Base-by-base conservation (phyloP, 1,284 basidiomycete species). In the Dichomitus squalens region DNA sequence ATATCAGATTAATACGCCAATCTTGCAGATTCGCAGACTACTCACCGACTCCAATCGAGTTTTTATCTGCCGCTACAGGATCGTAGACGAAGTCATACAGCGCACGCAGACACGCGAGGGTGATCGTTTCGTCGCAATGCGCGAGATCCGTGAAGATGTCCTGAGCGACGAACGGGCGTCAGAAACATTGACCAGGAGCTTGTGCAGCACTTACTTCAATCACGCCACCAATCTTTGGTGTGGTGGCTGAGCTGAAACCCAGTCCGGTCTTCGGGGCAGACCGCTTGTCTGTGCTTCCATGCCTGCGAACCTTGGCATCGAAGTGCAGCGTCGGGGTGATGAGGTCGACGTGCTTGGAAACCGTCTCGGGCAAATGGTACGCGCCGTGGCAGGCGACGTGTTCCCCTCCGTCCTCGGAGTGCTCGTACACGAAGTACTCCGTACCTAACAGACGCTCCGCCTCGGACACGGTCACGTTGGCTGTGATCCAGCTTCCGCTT, bases 71-170 rank as follows among this genome's bases (percentile, higher is more conserved):
- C 3, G 79, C 72, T 7, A 67, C 55, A 3, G 81, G 81, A 0
- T 74, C 72, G 62, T 85, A 85, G 4, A 59, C 60, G 16, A 72
- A 72, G 18, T 80, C 80, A 67, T 86, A 87, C 31, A 86, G 65
- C 3, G 73, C 73, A 43, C 77, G 70, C 50, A 87, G 68, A 64
- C 84, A 87, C 0, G 77, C 69, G 12, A 83, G 83, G 0, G 84
- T 85, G 52, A 86, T 77, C 1, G 69, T 73, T 2, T 64, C 69
- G 7, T 68, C 65, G 63, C 84, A 86, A 21, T 60, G 49, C 16
- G 49, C 47, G 21, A 62, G 46, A 12, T 60, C 54, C 3, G 35
- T 52, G 49, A 57, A 60, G 38, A 64, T 49, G 27, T 43, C 53
- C 63, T 64, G n/a, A 0, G 7, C 7, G 39, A 72, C 63, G 29